phyloP scores from a whole-genome alignment of 345 rosid genomes.

The Moringa oleifera region DNA sequence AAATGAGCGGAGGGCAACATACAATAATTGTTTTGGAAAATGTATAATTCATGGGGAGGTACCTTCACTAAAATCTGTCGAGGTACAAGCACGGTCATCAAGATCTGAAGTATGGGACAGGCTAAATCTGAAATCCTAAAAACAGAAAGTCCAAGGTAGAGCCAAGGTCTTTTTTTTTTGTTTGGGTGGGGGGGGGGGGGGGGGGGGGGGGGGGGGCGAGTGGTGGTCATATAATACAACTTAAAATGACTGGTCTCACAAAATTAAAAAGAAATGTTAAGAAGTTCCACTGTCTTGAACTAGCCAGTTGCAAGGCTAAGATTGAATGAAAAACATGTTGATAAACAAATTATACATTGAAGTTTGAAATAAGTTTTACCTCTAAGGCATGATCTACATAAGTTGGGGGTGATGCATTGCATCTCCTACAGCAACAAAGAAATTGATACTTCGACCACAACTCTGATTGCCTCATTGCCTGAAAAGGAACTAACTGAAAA shows the following conservation, averaged over 20 bases:
- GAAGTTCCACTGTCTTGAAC: background rate
- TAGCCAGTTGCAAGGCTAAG: background rate
- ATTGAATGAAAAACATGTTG: background rate
- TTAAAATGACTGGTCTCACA: background rate
- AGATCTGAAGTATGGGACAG: too few species aligned
- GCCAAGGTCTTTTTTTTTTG: background rate
- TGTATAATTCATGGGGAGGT: too few species aligned
- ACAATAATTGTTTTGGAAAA: too few species aligned
- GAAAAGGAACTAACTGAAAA: background rate
- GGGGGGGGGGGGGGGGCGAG: too few species aligned
- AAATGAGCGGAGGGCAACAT: too few species aligned
- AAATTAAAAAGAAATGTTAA: too few species aligned
- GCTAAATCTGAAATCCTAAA: too few species aligned
- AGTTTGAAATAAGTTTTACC: slow-evolving; percentile 28
- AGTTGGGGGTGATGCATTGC: slow-evolving; percentile 40
- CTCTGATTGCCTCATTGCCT: slow-evolving; percentile 65
- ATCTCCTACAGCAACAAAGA: slow-evolving; percentile 58
- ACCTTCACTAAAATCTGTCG: too few species aligned
- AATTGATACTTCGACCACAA: slow-evolving; percentile 66
- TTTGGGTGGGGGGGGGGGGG: too few species aligned
- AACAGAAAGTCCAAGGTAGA: background rate
- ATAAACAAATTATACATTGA: background rate
- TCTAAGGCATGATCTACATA: slow-evolving; percentile 60
- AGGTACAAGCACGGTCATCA: too few species aligned
- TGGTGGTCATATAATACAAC: too few species aligned